Base-by-base conservation (phyloP, 2,329 filamentous ascomycete species). In the Microcyclospora tardicrescens region DNA sequence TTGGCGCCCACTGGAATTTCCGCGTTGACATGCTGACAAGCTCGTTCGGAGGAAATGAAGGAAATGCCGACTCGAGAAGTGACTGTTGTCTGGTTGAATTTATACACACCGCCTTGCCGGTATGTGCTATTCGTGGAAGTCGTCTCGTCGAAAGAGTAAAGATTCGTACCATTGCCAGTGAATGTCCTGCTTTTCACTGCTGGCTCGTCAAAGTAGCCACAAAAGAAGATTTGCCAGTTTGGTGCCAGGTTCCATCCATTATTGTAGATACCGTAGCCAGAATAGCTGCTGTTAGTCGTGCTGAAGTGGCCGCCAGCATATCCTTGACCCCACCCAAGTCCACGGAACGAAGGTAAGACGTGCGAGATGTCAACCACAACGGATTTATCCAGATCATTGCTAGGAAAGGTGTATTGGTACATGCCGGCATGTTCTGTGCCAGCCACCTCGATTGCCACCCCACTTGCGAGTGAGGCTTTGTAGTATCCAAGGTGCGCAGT, bases 171-270 rank as follows among this genome's bases (percentile, higher is more conserved):
- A n/a, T 47, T 46, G 16, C 58, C 57, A 5, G 49, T 43, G 39
- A 60, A 60, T 0, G 55, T 57, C 32, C 45, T 43, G 10, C 42
- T 42, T n/a, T 40, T 38, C 1, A 51, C 51, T 2, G 59, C 50
- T 9, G 50, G 28, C 16, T 53, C 48, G 34, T 77, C 68, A 43
- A 79, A 79, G 41, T 68, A 64, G 9, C 74, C 75, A 52, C 77
- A 79, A 55, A 73, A 74, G 51, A 70, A 73, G 15, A 76, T 69
- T 0, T 63, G 72, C 72, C 71, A 80, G 33, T 72, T 57, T 2
- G 68, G 72, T 2, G 73, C 67, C 24, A 66, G 59, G 40, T 79
- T 80, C 75, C 75, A 79, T 16, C 75, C 73, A 52, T 76, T 77
- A 40, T 77, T 67, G 52, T 78, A 80, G 2, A 66, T 67, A 0